These are phyloP conservation scores for Stephania yunnanensis DNA, from an alignment of 164 flowering plant species.

Conservation along the genomic window DNA sequence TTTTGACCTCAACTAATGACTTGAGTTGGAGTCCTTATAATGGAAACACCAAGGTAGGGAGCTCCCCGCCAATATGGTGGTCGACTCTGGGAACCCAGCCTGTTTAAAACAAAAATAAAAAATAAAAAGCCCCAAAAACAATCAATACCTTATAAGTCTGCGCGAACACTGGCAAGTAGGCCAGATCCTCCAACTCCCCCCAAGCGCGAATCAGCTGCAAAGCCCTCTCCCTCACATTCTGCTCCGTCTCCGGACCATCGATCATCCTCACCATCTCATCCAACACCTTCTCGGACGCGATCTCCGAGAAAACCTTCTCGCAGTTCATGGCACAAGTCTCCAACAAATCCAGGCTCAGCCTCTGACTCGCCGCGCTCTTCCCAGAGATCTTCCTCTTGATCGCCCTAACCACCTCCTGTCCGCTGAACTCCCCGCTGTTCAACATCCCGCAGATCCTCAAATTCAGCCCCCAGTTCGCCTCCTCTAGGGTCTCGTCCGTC, in stretches of 20 bases:
- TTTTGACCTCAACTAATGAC: no score
- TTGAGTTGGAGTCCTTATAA: no score
- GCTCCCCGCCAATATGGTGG: no score
- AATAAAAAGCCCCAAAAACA: neutral
- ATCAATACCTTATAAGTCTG: constrained; percentile 64
- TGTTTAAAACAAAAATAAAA: no score
- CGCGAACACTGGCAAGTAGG: constrained; percentile 70
- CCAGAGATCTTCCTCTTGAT: constrained; percentile 65
- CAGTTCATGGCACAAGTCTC: constrained; percentile 79
- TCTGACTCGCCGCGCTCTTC: constrained; percentile 36
- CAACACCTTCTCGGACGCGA: constrained; percentile 86
- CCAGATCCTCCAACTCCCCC: constrained; percentile 79
- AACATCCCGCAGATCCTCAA: constrained; percentile 68
- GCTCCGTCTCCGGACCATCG: constrained; percentile 49
- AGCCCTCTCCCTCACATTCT: constrained; percentile 36
- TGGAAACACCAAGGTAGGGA: no score
- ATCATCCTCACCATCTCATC: constrained; percentile 88
- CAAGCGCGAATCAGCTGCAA: constrained; percentile 71
- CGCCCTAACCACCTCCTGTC: constrained; percentile 59
- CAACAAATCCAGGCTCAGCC: constrained; percentile 62
- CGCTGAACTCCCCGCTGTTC: constrained; percentile 56
- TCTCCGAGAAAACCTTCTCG: constrained; percentile 79
- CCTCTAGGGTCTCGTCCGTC: constrained; percentile 49
- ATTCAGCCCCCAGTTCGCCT: constrained; percentile 79
- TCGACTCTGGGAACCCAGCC: no score